phyloP scores from a whole-genome alignment of 192 early-diverging fungal species.

The Thamnidium elegans region DNA sequence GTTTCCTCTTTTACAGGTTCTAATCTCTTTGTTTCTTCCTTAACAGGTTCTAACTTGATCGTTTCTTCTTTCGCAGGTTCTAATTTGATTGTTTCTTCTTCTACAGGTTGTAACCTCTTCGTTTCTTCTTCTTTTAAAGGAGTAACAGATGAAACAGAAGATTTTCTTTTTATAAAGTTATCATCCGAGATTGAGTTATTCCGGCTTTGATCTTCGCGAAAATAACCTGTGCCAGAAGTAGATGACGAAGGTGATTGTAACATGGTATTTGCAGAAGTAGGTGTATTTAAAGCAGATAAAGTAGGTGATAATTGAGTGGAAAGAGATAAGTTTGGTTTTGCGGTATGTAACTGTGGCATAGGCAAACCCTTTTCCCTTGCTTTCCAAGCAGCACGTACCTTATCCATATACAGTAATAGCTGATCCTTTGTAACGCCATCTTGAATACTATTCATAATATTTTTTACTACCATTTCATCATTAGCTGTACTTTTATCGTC shows the following conservation, averaged over 20 bases:
- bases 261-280: neutral
- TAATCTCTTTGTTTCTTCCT: too few relatives aligned
- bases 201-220: neutral
- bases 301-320: neutral
- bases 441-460: slow-evolving; percentile 42
- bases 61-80: neutral
- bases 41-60: too few relatives aligned
- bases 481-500: slow-evolving; percentile 62
- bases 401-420: slow-evolving; percentile 33
- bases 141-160: neutral
- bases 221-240: neutral
- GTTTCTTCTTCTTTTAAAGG: neutral
- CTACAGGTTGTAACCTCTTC: neutral
- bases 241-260: neutral
- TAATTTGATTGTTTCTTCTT: neutral
- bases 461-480: slow-evolving; percentile 47
- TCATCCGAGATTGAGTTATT: slow-evolving; percentile 17
- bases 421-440: slow-evolving; percentile 51
- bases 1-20: too few relatives aligned
- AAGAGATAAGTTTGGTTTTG: neutral
- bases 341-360: slow-evolving; percentile 1
- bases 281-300: neutral
- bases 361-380: slow-evolving; percentile 36
- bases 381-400: slow-evolving; percentile 39
- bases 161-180: neutral